Conservation (phyloP, 1,284 basidiomycete species). For the Leccinum variabile region DNA sequence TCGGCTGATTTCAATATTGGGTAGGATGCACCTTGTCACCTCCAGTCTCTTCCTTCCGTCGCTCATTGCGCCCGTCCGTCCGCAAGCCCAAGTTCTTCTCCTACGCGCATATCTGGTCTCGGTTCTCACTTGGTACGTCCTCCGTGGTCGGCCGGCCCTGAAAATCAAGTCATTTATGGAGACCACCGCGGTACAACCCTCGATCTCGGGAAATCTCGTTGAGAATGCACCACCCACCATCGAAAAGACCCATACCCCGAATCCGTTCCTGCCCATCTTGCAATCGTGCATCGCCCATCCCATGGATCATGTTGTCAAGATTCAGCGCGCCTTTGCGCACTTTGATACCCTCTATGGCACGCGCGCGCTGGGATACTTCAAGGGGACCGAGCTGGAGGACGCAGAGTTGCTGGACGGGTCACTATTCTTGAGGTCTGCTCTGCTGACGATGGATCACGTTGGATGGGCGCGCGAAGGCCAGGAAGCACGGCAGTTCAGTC, state of each 20-base stretch:
- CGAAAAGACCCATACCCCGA: slow-evolving; percentile 25
- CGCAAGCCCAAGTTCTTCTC: slow-evolving; percentile 40
- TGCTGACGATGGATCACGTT: slow-evolving; percentile 29
- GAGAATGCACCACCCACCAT: slow-evolving; percentile 11
- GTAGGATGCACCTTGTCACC: slow-evolving; percentile 56
- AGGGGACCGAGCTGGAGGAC: slow-evolving; percentile 39
- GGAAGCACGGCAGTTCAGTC: background rate
- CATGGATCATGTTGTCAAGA: slow-evolving; percentile 34
- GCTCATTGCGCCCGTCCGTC: slow-evolving; percentile 38
- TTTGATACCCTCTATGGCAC: slow-evolving; percentile 33
- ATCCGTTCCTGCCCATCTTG: slow-evolving; percentile 35
- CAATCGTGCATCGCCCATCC: slow-evolving; percentile 36
- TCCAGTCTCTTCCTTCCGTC: slow-evolving; percentile 52
- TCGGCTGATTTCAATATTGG: background rate
- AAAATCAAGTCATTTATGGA: slow-evolving; percentile 43
- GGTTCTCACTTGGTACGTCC: slow-evolving; percentile 42
- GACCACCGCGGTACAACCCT: slow-evolving; percentile 20
- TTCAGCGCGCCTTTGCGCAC: slow-evolving; percentile 36
- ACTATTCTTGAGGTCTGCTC: slow-evolving; percentile 33
- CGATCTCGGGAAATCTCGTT: background rate
- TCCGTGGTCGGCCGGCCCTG: slow-evolving; percentile 42
- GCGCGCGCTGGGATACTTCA: slow-evolving; percentile 33
- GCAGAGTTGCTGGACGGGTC: slow-evolving; percentile 36
- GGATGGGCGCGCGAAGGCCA: slow-evolving; percentile 39
- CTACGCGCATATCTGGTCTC: slow-evolving; percentile 45